Evolutionary conservation across 345 rosid species (phyloP), one percentile per base, ranked within the genome.

Genomic region (Citrus sinensis): DNA sequence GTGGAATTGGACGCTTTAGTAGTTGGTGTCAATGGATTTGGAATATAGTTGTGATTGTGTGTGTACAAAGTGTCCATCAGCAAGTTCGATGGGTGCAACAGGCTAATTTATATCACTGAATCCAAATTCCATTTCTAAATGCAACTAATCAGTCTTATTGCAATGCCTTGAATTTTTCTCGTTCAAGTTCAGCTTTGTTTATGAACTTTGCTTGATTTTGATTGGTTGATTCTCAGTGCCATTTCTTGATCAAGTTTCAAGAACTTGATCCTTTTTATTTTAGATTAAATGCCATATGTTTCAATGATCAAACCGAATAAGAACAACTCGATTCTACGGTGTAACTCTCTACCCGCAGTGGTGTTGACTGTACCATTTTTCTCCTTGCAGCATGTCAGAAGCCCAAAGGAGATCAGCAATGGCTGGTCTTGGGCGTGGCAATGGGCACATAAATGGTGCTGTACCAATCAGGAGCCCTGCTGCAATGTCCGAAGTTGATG

Each of bases 401-500:
- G 88, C 84, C 63, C 86, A 82, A 73, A 89, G 90, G 85, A 80
- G 64, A 83, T 79, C 89, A 30, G 73, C 85, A 37, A 74, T 86
- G 91, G 81, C 84, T 76, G 87, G 82, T 11, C 70, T 79, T 73
- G 82, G 89, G 74, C 88, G 78, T 73, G 83, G 82, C 49, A 94
- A 88, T 70, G 98, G 96, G 64, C 80, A 85, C 69, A 63, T 82
- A 64, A 90, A 87, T 84, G 90, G 89, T 59, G 82, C 83, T 37
- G 86, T 87, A 64, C 85, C 95, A 1, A 80, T 80, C 59, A 87
- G 93, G 77, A 90, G 84, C 76, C 87, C 94, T 40, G 93, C 88
- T 65, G 66, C 92, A 22, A 80, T 88, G 71, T 83, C 90, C 35
- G 86, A 87, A 79, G 93, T 96, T 40, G 92, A 94, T 75, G 92